Evolutionary conservation across 176 grass and related monocot genomes (phyloP), one percentile per base, ranked within the genome.

Genomic region (Eleusine indica): DNA sequence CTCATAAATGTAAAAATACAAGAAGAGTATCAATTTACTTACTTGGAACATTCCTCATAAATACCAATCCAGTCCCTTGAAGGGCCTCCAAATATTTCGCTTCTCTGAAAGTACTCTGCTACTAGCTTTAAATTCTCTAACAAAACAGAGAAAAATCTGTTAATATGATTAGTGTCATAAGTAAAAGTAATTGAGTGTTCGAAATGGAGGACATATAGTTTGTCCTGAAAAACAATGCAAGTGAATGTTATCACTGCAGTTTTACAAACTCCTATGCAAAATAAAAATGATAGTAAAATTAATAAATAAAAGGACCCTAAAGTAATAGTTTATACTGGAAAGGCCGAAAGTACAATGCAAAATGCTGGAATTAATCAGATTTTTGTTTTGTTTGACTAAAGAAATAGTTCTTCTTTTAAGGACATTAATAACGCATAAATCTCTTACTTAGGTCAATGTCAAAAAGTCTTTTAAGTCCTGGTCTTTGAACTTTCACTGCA

Each of bases 21-120:
- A 71, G 15, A 82, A 57, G 17, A 79, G 9, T n/a, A 73, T 79
- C 21, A 6, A 80, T 76, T 19, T 81, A 82, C 88, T 97, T 90
- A 95, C 95, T 95, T 98, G 32, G 96, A 98, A 80, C 96, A 98
- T 95, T 98, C 96, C 67, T 98, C 93, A 88, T 98, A 95, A 86
- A 98, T 93, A 63, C 89, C 92, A 82, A 95, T 91, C 96, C 96
- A 98, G 78, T 98, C 91, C 83, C 92, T 92, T 83, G 92, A 89
- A 81, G 96, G 96, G 73, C 96, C 91, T 66, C 96, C 96, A 29
- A 98, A 75, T 80, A 85, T 87, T 75, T 95, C 96, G 66, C 88
- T 98, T 89, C 93, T 93, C 78, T 98, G 92, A 91, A 95, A 98
- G 75, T 98, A 94, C 86, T 98, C 93, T 4, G 88, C 89, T 79